Base-by-base conservation (phyloP, 805 yeast species). In the Tetrapisispora fleetii region DNA sequence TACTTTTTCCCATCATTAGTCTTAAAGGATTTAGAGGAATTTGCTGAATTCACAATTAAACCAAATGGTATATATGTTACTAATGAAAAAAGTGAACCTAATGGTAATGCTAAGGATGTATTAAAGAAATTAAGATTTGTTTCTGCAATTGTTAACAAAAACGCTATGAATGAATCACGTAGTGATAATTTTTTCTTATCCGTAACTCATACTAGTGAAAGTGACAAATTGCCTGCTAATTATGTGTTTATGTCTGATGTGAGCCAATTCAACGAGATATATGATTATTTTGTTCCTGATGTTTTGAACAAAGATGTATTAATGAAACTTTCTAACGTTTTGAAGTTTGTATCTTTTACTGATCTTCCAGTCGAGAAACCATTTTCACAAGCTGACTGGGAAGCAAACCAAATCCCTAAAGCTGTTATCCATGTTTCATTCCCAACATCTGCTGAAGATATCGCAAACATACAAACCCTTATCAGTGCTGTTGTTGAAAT, bases 171-270 rank as follows among this genome's bases (percentile, higher is more conserved):
- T 63, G 75, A 77, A 45, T 72, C 75, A 52, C 85, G 98, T 68
- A 80, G 75, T 44, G 78, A 78, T 49, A 82, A 85, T 69, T 93
- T 88, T 70, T 91, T 72, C 68, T 72, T 91, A 60, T 84, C 95
- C 1, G 75, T 90, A 60, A 86, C 98, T 54, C 85, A 79, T 57
- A 86, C 96, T 39, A 58, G 83, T 39, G 95, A 88, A 63, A 79
- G 84, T 24, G 64, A 75, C 27, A 74, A 77, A 55, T 72, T 91
- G 57, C 95, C 96, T 35, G 58, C 69, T 41, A 79, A 84, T 54
- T 85, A 76, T 61, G 95, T 87, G 27, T 87, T 79, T 69, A 90
- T 93, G 98, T 74, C 85, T 57, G 99, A 93, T 73, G 79, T 79
- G 49, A 75, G 81, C 52, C 98, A 91, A 64, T 74, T 86, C 70